Evolutionary conservation across 306 rosid genomes (phyloP), one percentile per base, ranked within the genome.

Genomic region (Prunus mongolica): DNA sequence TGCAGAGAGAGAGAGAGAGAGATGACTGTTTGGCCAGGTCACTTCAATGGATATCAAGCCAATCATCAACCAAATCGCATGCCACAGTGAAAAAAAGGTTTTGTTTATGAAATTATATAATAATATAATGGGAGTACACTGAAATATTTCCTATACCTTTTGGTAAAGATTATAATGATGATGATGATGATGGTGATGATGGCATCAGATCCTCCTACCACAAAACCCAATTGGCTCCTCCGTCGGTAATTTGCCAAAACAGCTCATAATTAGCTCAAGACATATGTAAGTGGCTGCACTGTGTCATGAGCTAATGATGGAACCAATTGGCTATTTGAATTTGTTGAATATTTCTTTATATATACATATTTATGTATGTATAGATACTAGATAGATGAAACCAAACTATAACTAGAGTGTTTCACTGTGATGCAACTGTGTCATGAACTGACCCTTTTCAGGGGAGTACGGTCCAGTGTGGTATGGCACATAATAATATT

Each of bases 11-110:
- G 32, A 24, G 38, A 32, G 3, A n/a, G 32, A 55, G 50, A 73
- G 46, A 60, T 28, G 3, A 28, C 28, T n/a, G 12, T 67, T 46
- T 18, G 25, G 47, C 47, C 24, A 25, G 47, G 69, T 65, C 69
- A 38, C 8, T 65, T 34, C 27, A 65, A 65, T 19, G 60, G 41
- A 28, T 47, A 74, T 80, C 65, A 32, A 5, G 55, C 75, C 77
- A 86, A 69, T 66, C 61, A 84, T 63, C 67, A 66, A 68, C 52
- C 72, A 75, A 70, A 85, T 81, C 86, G 77, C 85, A 80, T 78
- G 86, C 77, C 83, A 77, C 85, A 73, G 85, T 81, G 61, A 76
- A 72, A 83, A 79, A 38, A 25, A 18, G 1, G n/a, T 15, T 13
- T 64, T 27, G 38, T 63, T 72, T 68, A 60, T 77, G 71, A 22